phyloP scores from a whole-genome alignment of 768 basidiomycete genomes.

The Lepiota venenata region DNA sequence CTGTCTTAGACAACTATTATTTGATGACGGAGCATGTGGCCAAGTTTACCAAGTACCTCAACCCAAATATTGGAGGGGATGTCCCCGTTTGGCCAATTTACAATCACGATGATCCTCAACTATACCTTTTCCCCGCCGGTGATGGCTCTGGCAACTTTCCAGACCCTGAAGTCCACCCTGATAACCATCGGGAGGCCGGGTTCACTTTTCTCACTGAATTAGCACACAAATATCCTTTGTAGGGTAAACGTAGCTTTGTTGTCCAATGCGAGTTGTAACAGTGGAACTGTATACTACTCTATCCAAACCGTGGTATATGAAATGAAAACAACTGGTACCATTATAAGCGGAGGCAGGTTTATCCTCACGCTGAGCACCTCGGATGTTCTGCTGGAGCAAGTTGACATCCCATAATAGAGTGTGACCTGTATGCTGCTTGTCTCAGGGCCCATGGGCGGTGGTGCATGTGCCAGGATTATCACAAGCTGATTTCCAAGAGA shows the following conservation, averaged over 20 bases:
- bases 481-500: no score
- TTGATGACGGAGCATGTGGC: constrained; percentile 34
- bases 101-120: neutral
- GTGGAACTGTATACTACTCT: neutral
- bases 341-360: neutral
- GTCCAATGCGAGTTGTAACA: neutral
- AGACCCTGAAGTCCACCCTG: neutral
- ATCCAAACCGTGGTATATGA: neutral
- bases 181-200: neutral
- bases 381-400: constrained; percentile 20
- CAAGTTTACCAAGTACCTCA: constrained; percentile 36
- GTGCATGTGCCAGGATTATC: no score
- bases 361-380: neutral
- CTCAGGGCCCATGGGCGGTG: no score
- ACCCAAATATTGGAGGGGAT: constrained; percentile 32
- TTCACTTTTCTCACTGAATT: neutral
- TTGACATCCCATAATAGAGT: constrained; percentile 56
- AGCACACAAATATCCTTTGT: neutral
- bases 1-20: constrained; percentile 28
- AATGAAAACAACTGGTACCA: neutral
- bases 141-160: neutral
- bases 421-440: no score
- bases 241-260: neutral
- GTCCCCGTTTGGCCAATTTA: neutral
- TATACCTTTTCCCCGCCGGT: neutral